Conservation (phyloP, 352 stramenopile genomes). For the Elongisporangium undulatum region DNA sequence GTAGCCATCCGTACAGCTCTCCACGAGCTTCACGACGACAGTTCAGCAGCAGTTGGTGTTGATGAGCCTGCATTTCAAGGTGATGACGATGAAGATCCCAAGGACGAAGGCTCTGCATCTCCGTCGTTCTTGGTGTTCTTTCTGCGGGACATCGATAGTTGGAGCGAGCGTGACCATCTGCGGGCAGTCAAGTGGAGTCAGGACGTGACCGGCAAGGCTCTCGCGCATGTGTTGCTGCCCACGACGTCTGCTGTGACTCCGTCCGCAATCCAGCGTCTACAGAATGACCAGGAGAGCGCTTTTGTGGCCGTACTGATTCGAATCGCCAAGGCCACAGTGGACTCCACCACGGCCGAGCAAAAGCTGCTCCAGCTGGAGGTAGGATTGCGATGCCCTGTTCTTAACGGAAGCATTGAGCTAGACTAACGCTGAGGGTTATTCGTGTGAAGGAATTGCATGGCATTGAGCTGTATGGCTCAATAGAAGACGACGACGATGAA, state of each 20-base stretch:
- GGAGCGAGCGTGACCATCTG: conserved; percentile 24
- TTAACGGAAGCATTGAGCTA: background rate
- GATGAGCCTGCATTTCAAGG: background rate
- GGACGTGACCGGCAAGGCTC: conserved; percentile 26
- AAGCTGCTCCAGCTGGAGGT: conserved; percentile 46
- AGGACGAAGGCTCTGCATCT: background rate
- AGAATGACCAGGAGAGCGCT: conserved; percentile 18
- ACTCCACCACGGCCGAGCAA: conserved; percentile 34
- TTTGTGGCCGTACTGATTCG: conserved; percentile 69
- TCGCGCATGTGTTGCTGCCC: conserved; percentile 58
- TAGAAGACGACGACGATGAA: conserved; percentile 2
- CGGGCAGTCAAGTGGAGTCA: conserved; percentile 50
- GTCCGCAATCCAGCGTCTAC: conserved; percentile 28
- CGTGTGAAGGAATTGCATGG: conserved; percentile 4
- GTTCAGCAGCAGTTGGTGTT: background rate
- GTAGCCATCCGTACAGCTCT: conserved; percentile 9
- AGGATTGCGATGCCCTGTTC: background rate
- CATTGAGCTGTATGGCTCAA: conserved; percentile 3
- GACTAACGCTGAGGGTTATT: background rate
- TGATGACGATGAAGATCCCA: background rate
- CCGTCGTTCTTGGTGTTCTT: conserved; percentile 43
- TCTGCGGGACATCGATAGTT: conserved; percentile 43
- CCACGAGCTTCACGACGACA: background rate
- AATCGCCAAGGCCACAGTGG: conserved; percentile 37
- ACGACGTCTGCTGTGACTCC: conserved; percentile 43